A percentile compares a stretch with the other conserved stretches of the same genome.
Conservation (phyloP, 2,329 filamentous ascomycete genomes). For the Fusarium palustre region DNA sequence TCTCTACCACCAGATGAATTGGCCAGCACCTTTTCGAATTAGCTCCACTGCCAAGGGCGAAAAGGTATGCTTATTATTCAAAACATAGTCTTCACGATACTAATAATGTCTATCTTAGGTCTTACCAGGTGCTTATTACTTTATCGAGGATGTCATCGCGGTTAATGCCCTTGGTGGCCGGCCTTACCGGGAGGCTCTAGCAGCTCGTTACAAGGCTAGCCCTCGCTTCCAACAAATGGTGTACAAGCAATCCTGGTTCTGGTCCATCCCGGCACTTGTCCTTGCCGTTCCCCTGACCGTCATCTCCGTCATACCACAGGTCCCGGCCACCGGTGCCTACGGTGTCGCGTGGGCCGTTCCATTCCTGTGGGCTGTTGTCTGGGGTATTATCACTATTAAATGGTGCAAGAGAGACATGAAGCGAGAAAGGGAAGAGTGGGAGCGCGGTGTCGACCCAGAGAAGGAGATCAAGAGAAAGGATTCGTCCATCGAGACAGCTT, state of each 20-base stretch:
- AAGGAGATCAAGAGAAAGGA: slow-evolving; percentile 35
- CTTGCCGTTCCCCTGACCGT: slow-evolving; percentile 54
- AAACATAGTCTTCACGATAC: slow-evolving; percentile 21
- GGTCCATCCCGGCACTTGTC: slow-evolving; percentile 54
- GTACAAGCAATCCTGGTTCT: slow-evolving; percentile 56
- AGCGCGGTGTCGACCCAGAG: slow-evolving; percentile 45
- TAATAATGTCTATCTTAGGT: slow-evolving; percentile 53
- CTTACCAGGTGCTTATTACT: slow-evolving; percentile 70
- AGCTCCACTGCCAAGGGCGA: slow-evolving; percentile 71
- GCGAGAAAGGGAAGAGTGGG: slow-evolving; percentile 54
- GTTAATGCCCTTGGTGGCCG: slow-evolving; percentile 72
- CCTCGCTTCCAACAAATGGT: slow-evolving; percentile 58
- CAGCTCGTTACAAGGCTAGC: slow-evolving; percentile 57
- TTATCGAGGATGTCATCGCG: slow-evolving; percentile 75
- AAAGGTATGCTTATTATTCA: slow-evolving; percentile 42
- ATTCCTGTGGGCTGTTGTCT: slow-evolving; percentile 53
- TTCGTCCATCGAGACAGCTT: slow-evolving; percentile 23
- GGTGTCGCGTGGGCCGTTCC: slow-evolving; percentile 57
- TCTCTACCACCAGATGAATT: slow-evolving; percentile 52
- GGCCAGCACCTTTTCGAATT: slow-evolving; percentile 69
- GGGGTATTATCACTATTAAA: slow-evolving; percentile 51
- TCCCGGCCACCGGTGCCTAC: slow-evolving; percentile 54
- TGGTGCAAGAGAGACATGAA: slow-evolving; percentile 56
- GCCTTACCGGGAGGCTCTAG: slow-evolving; percentile 56
- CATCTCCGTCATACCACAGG: slow-evolving; percentile 50